Evolutionary conservation across 1,139 yeast species (phyloP), one percentile per base, ranked within the genome.

Genomic region (Yamadazyma spencermartinsiae): DNA sequence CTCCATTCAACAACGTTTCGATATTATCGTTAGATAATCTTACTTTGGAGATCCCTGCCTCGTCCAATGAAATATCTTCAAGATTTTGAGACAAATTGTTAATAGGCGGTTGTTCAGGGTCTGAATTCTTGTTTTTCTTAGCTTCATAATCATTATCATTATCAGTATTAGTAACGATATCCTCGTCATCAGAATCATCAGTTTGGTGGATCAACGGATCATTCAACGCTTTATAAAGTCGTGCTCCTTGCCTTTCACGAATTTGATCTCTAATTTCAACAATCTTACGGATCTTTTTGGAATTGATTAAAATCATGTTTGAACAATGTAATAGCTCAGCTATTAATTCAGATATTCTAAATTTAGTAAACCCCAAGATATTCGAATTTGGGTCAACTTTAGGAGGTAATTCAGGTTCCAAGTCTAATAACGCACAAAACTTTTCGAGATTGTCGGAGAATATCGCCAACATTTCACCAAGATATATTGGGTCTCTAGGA

Each of bases 241-340:
- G 52, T 25, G 50, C 50, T 9, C 44, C 45, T 41, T 65, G 71
- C 39, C 61, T 65, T 2, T 50, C 51, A 35, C 77, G 49, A 4
- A 69, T 56, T 20, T 54, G 52, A 45, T 72, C 75, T 37, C 78
- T 55, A 4, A 68, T 54, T 31, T 54, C 49, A 20, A 68, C 56
- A 7, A 71, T 61, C 34, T 61, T 58, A 28, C 63, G 54, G 15
- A 71, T 65, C 43, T 64, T 67, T 39, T 57, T 61, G 2, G 74
- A 67, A 45, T 72, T 72, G 37, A 72, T 62, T 18, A 72, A 54
- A 19, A 71, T 68, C 78, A 72, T 72, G 50, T 72, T 72, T 13
- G 76, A 70, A 42, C 78, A 72, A 52, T 72, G 77, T 28, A 72
- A 58, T 20, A 72, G 51, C 42, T 72, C 77, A 3, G 77, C 77